Percentiles rank a stretch among this genome's conserved stretches.
These are phyloP conservation scores for Zygosaccharomyces bailii DNA, from an alignment of 805 yeast species.

Conservation along the genomic window DNA sequence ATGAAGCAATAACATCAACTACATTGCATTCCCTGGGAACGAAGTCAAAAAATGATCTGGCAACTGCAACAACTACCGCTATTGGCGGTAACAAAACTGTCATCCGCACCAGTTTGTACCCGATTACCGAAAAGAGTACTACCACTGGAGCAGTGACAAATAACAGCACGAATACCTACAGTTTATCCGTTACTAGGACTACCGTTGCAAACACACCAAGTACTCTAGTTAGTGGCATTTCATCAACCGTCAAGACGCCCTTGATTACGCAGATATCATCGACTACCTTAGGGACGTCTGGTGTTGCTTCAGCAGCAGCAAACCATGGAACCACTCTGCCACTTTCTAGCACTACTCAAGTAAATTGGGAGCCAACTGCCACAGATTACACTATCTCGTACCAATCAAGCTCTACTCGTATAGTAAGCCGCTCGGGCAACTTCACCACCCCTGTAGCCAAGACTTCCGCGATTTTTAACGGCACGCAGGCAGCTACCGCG, in stretches of 20 bases:
- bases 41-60: background rate
- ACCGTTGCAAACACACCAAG: background rate
- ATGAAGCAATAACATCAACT: background rate
- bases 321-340: background rate
- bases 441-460: background rate
- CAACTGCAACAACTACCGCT: background rate
- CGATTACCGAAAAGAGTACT: background rate
- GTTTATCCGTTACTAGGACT: background rate
- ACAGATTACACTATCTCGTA: background rate
- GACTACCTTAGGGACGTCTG: background rate
- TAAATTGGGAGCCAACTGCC: background rate
- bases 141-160: background rate
- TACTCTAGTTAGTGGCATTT: background rate
- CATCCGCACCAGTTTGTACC: background rate
- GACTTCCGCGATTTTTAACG: background rate
- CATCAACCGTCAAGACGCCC: background rate
- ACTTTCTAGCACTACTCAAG: background rate
- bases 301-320: background rate
- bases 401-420: background rate
- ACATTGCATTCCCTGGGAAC: slow-evolving; percentile 1
- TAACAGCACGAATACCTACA: background rate
- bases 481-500: slow-evolving; percentile 3
- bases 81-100: background rate
- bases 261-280: background rate
- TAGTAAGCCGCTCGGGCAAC: background rate